Base-by-base conservation (phyloP, 2,329 filamentous ascomycete genomes). In the Diaporthe ilicicola region DNA sequence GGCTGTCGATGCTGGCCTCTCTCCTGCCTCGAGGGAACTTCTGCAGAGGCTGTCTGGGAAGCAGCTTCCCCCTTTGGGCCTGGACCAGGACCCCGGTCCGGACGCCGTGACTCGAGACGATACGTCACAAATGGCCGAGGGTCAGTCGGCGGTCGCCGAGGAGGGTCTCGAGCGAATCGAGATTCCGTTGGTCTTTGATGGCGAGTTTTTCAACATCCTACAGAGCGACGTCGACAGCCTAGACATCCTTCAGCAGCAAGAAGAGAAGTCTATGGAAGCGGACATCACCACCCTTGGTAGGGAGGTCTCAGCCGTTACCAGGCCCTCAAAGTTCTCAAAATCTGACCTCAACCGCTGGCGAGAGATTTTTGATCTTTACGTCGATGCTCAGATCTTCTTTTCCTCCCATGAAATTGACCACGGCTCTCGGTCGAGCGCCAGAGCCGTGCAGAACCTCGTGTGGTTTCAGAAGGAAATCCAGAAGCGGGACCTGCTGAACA, bases 361-460 rank as follows among this genome's bases (percentile, higher is more conserved):
- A 61, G 87, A 92, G 74, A 91, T 97, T 73, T 95, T 97, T 76
- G 91, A 94, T 72, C 82, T 95, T 0, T 97, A 97, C 77, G 82
- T 95, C 15, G 91, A 96, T 69, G 91, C 92, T 9, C 89, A 92
- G 68, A 86, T 97, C 37, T 97, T 97, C 82, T 96, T 96, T 79
- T 94, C 93, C 1, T 92, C 91, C 0, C 88, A 89, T 37, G 94
- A 97, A 79, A 82, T 82, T 39, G 91, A 93, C 74, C 90, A 92
- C 70, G 92, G 93, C 17, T 85, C 88, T 2, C 87, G 93, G 64
- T 87, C 88, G 64, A 92, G 91, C 73, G 83, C 85, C 5, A 87
- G 88, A 72, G 94, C 94, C 1, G 85, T 91, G 64, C 85, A 88
- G 70, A 89, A 93, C 75, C 85, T 96, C 8, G 84, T 91, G 72